Evolutionary conservation across 345 rosid species (phyloP).

Genomic region (Syzygium jambos): DNA sequence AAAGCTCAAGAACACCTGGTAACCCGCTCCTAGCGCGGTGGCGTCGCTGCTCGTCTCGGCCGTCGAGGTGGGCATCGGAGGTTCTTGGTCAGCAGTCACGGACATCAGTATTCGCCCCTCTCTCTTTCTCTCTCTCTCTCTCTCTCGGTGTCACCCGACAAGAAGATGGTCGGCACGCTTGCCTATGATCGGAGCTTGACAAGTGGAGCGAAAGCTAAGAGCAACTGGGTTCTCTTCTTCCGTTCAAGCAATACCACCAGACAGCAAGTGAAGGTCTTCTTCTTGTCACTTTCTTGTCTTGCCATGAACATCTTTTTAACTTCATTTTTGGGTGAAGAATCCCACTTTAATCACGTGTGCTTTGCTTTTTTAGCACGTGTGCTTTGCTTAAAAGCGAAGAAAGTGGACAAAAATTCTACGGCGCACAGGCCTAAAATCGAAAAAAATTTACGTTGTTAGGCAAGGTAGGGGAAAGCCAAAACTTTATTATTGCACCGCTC

Average conservation of each 20-base stretch:
- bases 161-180: not conserved
- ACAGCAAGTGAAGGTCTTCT: not conserved
- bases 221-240: not conserved
- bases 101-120: not conserved
- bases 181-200: not conserved
- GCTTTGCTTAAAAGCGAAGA: not conserved
- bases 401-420: not conserved
- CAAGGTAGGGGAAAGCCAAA: not conserved
- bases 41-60: not conserved
- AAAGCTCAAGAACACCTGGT: not conserved
- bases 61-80: not conserved
- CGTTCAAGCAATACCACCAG: not conserved
- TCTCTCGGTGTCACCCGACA: conserved; percentile 20
- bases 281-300: not conserved
- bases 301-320: not conserved
- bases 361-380: not conserved
- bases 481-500: too few relatives aligned
- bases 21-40: not conserved
- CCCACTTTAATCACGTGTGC: not conserved
- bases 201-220: not conserved
- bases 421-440: not conserved
- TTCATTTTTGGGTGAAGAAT: not conserved
- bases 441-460: not conserved
- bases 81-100: not conserved
- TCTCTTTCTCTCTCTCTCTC: conserved; percentile 20